phyloP scores from a whole-genome alignment of 1,284 basidiomycete genomes.

The Leccinum angustisporum region DNA sequence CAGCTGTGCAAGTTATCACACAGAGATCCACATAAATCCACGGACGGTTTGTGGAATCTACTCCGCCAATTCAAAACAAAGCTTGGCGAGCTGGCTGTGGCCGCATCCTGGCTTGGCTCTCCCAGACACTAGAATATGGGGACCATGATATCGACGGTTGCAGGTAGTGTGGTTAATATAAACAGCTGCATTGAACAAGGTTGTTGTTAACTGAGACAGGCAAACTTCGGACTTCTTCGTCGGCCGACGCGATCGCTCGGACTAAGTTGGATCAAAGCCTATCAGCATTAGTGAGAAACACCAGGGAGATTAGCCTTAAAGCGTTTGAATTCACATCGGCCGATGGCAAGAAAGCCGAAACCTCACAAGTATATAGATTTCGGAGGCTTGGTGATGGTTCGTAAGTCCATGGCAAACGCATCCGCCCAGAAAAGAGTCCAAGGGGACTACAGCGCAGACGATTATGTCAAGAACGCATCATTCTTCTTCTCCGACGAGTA shows the following conservation, averaged over 20 bases:
- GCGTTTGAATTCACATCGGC: constrained; percentile 17
- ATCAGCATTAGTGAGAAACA: neutral
- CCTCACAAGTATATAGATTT: constrained; percentile 8
- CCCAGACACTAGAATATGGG: neutral
- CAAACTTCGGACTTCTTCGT: constrained; percentile 16
- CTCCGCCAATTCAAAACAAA: too few species aligned
- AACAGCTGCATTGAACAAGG: neutral
- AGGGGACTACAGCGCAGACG: constrained; percentile 47
- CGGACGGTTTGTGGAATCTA: neutral
- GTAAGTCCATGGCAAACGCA: constrained; percentile 11
- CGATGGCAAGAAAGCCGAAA: constrained; percentile 24
- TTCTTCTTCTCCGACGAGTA: constrained; percentile 76
- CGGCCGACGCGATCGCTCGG: constrained; percentile 16
- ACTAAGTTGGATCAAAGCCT: too few species aligned
- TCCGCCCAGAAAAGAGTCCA: neutral
- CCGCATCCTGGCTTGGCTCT: neutral
- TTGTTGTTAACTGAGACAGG: neutral
- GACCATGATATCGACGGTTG: too few species aligned
- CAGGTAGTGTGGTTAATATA: neutral
- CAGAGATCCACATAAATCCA: neutral
- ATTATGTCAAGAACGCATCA: constrained; percentile 58
- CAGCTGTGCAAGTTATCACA: neutral
- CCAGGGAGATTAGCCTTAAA: neutral
- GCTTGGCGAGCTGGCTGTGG: neutral
- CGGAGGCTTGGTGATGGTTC: neutral